A percentile compares a stretch with the other conserved stretches of the same genome.
These are phyloP conservation scores for Cordia subcordata DNA, from an alignment of 257 asterid genomes.

Conservation along the genomic window DNA sequence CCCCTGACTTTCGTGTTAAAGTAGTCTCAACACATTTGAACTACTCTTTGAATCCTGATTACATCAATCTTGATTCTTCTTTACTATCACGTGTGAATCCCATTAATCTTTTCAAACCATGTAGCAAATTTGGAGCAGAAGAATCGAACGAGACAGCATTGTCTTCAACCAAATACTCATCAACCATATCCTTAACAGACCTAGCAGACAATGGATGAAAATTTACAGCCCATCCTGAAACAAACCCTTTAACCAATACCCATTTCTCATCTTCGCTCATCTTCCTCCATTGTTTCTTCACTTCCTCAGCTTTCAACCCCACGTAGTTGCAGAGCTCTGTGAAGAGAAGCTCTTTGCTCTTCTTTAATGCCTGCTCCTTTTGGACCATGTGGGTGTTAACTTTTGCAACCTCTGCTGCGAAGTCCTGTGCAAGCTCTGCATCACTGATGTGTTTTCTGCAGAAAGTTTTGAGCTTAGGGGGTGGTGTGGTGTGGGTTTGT, in stretches of 20 bases:
- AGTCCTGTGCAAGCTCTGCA: constrained; percentile 42
- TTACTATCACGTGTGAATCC: constrained; percentile 27
- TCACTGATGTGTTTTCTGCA: constrained; percentile 43
- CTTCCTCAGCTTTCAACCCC: constrained; percentile 51
- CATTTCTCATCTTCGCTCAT: constrained; percentile 53
- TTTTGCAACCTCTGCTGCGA: constrained; percentile 37
- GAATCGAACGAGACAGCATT: constrained; percentile 6
- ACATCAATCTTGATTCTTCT: too few relatives aligned
- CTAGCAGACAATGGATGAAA: constrained; percentile 72
- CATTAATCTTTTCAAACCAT: constrained; percentile 37
- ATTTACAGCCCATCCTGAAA: constrained; percentile 58
- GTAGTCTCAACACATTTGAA: too few relatives aligned
- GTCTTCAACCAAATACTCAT: constrained; percentile 38
- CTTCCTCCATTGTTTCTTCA: constrained; percentile 51
- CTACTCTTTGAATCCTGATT: too few relatives aligned
- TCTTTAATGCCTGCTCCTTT: constrained; percentile 55
- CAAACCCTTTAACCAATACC: constrained; percentile 50
- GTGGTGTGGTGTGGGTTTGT: constrained; percentile 5
- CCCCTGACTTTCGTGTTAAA: too few relatives aligned
- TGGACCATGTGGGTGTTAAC: constrained; percentile 28
- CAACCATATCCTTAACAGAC: constrained; percentile 63
- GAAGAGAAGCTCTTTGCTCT: constrained; percentile 65
- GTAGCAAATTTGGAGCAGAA: constrained; percentile 27
- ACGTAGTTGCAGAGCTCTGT: constrained; percentile 43
- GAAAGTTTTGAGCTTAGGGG: constrained; percentile 27